These are phyloP conservation scores for Fusarium transvaalense DNA, from an alignment of 2,329 filamentous ascomycete species.

Conservation along the genomic window DNA sequence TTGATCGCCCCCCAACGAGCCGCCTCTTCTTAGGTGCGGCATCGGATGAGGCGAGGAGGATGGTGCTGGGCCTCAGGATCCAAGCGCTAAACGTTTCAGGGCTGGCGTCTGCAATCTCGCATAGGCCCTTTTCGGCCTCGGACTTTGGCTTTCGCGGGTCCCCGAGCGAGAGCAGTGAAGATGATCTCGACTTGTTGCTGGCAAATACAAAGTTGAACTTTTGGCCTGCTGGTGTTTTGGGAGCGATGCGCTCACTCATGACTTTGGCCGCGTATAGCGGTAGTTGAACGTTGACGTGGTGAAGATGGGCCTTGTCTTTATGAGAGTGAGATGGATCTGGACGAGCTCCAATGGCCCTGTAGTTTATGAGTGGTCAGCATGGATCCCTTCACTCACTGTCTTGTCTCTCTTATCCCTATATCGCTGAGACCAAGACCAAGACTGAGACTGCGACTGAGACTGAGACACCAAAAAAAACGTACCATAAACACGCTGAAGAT, in stretches of 20 bases:
- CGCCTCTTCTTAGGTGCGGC: conserved; percentile 48
- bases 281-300: conserved; percentile 70
- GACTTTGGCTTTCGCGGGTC: conserved; percentile 56
- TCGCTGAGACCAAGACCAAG: not conserved
- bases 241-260: conserved; percentile 57
- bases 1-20: conserved; percentile 48
- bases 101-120: conserved; percentile 53
- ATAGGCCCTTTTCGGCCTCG: conserved; percentile 57
- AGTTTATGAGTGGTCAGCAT: conserved; percentile 3
- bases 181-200: conserved; percentile 55
- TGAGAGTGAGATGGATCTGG: conserved; percentile 57
- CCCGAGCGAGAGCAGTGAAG: conserved; percentile 53
- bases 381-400: not conserved
- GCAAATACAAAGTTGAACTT: conserved; percentile 60
- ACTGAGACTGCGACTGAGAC: too few species aligned
- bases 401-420: not conserved
- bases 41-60: conserved; percentile 47
- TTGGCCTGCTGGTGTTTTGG: conserved; percentile 47
- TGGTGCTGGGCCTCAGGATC: conserved; percentile 54
- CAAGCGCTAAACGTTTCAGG: conserved; percentile 53
- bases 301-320: conserved; percentile 56
- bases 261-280: conserved; percentile 69
- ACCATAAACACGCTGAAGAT: conserved; percentile 75
- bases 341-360: conserved; percentile 58
- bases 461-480: too few species aligned